Conservation (phyloP, 176 grass and related monocot species). For the Oryza rufipogon region DNA sequence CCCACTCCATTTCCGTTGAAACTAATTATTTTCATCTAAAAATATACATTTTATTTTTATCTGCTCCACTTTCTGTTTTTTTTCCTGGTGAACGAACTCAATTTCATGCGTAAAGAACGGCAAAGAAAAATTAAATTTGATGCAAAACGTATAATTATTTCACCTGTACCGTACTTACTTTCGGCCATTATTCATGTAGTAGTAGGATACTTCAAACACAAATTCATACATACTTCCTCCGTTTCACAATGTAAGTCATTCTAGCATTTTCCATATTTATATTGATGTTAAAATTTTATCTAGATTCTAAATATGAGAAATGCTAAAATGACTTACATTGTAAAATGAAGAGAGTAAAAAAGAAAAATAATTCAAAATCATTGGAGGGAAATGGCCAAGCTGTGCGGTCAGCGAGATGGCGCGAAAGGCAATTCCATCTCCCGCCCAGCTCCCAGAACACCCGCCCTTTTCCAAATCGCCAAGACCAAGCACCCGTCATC, state of each 20-base stretch:
- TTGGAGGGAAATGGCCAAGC: background rate
- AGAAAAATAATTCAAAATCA: background rate
- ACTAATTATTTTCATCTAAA: too few relatives aligned
- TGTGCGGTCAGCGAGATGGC: constrained; percentile 17
- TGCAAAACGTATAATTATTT: background rate
- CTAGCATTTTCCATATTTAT: too few relatives aligned
- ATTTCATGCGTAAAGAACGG: too few relatives aligned
- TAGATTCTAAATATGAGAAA: too few relatives aligned
- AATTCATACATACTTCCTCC: background rate
- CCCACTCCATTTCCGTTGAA: background rate
- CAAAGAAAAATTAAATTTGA: too few relatives aligned
- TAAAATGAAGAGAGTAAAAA: background rate
- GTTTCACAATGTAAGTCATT: too few relatives aligned
- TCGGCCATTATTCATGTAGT: background rate
- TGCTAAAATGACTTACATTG: too few relatives aligned
- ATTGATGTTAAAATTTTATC: too few relatives aligned
- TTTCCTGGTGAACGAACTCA: too few relatives aligned
- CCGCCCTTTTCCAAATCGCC: constrained; percentile 20
- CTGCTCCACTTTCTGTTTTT: too few relatives aligned
- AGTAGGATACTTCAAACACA: background rate
- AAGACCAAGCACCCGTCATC: too few relatives aligned
- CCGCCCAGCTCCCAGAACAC: constrained; percentile 8
- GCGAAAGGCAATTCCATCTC: constrained; percentile 37
- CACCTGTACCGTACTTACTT: background rate
- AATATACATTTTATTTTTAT: too few relatives aligned